Percentiles rank a stretch among this genome's conserved stretches.
phyloP scores from a whole-genome alignment of 176 grass and related monocot genomes.

The Eleusine indica region DNA sequence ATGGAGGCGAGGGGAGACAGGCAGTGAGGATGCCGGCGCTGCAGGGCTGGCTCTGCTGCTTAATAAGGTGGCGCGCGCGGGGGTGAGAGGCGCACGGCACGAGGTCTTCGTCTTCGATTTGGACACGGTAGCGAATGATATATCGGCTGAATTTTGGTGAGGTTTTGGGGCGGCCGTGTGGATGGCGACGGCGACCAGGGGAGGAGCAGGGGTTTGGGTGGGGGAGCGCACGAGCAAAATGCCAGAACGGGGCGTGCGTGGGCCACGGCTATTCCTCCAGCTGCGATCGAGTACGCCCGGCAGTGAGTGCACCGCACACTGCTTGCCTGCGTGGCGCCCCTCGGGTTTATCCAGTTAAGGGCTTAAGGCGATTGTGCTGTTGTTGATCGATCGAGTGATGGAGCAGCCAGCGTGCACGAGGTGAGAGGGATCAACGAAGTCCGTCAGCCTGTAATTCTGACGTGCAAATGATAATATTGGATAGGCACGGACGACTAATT shows the following conservation, averaged over 20 bases:
- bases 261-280: background rate
- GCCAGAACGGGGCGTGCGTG: background rate
- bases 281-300: background rate
- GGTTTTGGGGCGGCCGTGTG: background rate
- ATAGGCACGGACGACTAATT: background rate
- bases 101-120: slow-evolving; percentile 16
- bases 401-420: background rate
- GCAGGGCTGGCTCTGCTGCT: background rate
- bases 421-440: too few relatives aligned
- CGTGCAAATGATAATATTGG: background rate
- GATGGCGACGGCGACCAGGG: background rate
- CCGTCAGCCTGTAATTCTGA: too few relatives aligned
- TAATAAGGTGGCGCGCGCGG: background rate
- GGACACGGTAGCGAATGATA: background rate
- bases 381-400: background rate
- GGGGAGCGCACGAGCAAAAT: background rate
- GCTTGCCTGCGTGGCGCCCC: too few relatives aligned
- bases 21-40: background rate
- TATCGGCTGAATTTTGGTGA: background rate
- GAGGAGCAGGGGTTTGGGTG: too few relatives aligned
- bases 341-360: too few relatives aligned
- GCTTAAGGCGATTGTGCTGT: background rate
- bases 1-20: background rate
- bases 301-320: background rate
- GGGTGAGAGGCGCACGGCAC: background rate